A percentile compares a stretch with the other conserved stretches of the same genome.
Evolutionary conservation across 2,329 filamentous ascomycete genomes (phyloP).

Genomic region (Fusarium bactridioides): DNA sequence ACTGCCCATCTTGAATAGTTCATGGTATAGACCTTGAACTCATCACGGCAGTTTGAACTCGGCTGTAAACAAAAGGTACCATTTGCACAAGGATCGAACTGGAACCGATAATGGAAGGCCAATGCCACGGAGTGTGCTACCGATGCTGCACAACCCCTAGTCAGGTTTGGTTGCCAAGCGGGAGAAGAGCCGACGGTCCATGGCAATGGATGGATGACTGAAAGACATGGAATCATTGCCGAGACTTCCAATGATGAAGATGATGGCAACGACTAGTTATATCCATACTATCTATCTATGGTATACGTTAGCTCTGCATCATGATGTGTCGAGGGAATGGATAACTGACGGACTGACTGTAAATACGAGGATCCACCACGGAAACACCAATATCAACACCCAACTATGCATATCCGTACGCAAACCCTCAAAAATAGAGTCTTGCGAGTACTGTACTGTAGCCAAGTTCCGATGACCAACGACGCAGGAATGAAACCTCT

Average conservation of each 20-base stretch:
- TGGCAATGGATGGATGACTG: conserved; percentile 1
- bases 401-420: conserved; percentile 7
- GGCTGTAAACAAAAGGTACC: neutral
- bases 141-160: conserved; percentile 3
- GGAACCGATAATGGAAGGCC: conserved; percentile 2
- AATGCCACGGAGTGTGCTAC: conserved; percentile 8
- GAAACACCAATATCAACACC: conserved; percentile 12
- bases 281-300: neutral
- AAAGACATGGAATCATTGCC: neutral
- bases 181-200: conserved; percentile 8
- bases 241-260: neutral
- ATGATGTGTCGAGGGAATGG: conserved; percentile 1
- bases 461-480: conserved; percentile 24
- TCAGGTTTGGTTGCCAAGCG: conserved; percentile 27
- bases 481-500: conserved; percentile 38
- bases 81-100: neutral
- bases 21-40: neutral
- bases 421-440: conserved; percentile 15
- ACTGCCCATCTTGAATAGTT: neutral
- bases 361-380: conserved; percentile 10
- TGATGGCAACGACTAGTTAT: neutral
- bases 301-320: neutral
- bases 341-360: neutral
- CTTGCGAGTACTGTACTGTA: neutral
- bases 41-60: neutral